These are phyloP conservation scores for Plasmodium gonderi DNA, from an alignment of 169 alveolate species.

Conservation along the genomic window DNA sequence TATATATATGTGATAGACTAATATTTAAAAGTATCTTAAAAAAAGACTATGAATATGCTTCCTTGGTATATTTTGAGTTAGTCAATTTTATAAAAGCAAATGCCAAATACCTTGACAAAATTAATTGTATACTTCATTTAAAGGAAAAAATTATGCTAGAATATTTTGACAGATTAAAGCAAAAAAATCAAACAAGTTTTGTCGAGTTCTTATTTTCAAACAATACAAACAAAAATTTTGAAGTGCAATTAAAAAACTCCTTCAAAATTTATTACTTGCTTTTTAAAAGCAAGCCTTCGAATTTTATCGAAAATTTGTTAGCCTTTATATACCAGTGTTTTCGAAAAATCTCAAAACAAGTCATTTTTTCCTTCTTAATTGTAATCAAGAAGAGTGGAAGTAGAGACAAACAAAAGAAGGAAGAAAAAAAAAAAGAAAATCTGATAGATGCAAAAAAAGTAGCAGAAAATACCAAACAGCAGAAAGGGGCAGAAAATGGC, in stretches of 20 bases:
- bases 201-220: conserved; percentile 62
- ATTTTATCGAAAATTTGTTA: conserved; percentile 69
- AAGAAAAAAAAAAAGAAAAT: neutral
- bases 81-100: conserved; percentile 14
- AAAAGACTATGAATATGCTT: conserved; percentile 54
- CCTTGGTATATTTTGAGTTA: conserved; percentile 29
- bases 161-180: conserved; percentile 65
- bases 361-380: conserved; percentile 53
- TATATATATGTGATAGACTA: conserved; percentile 33
- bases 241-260: conserved; percentile 16
- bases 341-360: conserved; percentile 62
- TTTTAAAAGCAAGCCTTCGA: conserved; percentile 37
- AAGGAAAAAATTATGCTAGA: conserved; percentile 40
- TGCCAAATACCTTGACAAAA: neutral
- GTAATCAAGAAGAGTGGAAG: neutral
- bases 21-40: conserved; percentile 64
- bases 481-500: neutral
- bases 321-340: conserved; percentile 59
- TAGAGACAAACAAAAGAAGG: neutral
- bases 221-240: conserved; percentile 35
- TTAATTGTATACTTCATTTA: conserved; percentile 30
- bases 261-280: conserved; percentile 55
- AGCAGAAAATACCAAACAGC: neutral
- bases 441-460: neutral
- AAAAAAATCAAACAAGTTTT: conserved; percentile 60